These are phyloP conservation scores for Rhodotorula sp. DNA, from an alignment of 1,284 basidiomycete species.

Conservation along the genomic window DNA sequence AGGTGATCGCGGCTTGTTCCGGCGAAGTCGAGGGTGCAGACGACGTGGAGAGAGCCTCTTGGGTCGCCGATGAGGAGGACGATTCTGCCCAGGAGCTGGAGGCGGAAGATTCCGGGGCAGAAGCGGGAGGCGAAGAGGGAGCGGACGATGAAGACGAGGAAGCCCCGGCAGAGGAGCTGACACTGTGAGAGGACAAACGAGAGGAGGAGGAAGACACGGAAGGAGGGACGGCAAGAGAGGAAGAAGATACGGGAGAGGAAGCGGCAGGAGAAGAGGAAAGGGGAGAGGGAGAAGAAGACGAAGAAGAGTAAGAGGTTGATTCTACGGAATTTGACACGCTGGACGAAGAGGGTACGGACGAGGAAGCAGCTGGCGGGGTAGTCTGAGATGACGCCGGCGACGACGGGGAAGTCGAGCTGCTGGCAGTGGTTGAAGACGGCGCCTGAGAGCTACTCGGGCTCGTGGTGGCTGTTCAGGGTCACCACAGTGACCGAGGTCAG, in stretches of 20 bases:
- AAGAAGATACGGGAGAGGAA: background rate
- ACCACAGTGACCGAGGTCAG: no score
- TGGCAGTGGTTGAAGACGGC: constrained; percentile 12
- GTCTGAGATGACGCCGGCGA: background rate
- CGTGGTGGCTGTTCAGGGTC: constrained; percentile 8
- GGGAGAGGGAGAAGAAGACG: background rate
- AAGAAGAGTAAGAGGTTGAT: background rate
- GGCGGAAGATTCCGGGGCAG: background rate
- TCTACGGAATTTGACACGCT: background rate
- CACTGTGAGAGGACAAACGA: background rate
- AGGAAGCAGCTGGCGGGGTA: background rate
- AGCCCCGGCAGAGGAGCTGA: background rate
- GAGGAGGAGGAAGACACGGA: background rate
- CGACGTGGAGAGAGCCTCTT: background rate
- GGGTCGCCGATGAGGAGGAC: background rate
- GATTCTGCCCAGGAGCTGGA: background rate
- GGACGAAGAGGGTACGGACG: background rate
- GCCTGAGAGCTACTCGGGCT: background rate
- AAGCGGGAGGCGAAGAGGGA: background rate
- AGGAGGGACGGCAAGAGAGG: background rate
- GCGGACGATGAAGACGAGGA: background rate
- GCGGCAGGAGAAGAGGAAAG: no score
- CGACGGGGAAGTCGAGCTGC: constrained; percentile 12
- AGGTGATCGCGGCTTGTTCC: background rate
- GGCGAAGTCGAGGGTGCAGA: background rate